Conservation (phyloP, 2,329 filamentous ascomycete species). For the Aspergillus tamarii region DNA sequence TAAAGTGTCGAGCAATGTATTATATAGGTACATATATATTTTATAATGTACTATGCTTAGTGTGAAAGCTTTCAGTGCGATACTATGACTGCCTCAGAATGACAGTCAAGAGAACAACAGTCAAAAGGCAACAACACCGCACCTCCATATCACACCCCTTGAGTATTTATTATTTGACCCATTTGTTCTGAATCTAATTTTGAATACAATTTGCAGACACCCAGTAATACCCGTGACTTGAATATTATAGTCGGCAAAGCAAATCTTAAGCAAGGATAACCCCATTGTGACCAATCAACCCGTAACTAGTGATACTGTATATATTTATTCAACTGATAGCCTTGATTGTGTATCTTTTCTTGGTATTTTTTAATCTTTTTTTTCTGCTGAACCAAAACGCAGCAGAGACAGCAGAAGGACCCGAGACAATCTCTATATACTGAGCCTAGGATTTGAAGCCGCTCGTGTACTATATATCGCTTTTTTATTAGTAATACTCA, state of each 20-base stretch:
- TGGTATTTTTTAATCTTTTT: background rate
- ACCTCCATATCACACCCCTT: background rate
- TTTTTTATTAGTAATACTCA: background rate
- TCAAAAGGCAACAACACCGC: background rate
- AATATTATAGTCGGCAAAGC: no score
- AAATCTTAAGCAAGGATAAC: background rate
- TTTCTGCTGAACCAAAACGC: background rate
- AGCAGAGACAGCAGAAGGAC: background rate
- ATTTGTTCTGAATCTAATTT: background rate
- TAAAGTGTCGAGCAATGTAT: no score
- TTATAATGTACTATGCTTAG: no score
- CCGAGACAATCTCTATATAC: background rate
- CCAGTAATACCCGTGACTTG: no score
- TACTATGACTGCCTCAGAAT: background rate
- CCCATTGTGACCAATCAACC: background rate
- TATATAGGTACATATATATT: no score
- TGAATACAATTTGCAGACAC: no score
- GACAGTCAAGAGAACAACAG: background rate
- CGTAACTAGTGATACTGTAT: background rate
- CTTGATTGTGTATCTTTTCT: background rate
- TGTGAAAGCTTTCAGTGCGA: no score
- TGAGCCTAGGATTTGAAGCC: background rate
- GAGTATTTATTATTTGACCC: background rate
- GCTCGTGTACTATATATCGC: background rate
- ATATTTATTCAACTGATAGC: background rate